phyloP scores from a whole-genome alignment of 2,329 filamentous ascomycete genomes.

The Nothomitra cinnamomea region DNA sequence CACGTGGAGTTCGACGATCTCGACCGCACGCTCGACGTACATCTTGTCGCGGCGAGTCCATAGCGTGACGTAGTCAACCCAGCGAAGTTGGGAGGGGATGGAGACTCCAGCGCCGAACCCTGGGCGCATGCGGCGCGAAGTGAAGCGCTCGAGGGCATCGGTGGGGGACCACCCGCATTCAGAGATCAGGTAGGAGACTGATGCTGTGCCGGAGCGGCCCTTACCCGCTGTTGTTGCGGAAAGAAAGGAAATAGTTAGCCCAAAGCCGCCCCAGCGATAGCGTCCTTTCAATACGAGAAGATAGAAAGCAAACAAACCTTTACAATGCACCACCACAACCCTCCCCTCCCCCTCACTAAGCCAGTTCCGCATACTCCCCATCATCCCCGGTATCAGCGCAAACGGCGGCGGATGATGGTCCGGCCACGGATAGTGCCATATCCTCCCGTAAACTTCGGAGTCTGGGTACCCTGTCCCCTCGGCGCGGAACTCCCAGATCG shows the following conservation, averaged over 20 bases:
- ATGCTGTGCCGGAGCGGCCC: constrained; percentile 74
- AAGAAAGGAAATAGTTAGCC: not conserved
- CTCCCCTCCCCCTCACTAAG: constrained; percentile 40
- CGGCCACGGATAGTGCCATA: constrained; percentile 88
- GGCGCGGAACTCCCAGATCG: constrained; percentile 94
- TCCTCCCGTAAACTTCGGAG: constrained; percentile 64
- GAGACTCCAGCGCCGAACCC: constrained; percentile 80
- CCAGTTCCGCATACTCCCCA: constrained; percentile 90
- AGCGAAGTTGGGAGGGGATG: constrained; percentile 82
- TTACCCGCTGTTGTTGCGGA: constrained; percentile 48
- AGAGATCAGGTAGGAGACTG: constrained; percentile 77
- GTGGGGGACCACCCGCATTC: constrained; percentile 57
- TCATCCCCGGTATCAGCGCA: constrained; percentile 67
- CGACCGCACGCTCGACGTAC: constrained; percentile 68
- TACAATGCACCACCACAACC: constrained; percentile 88
- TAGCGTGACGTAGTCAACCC: constrained; percentile 73
- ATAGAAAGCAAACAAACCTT: constrained; percentile 26
- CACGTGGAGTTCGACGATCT: constrained; percentile 75
- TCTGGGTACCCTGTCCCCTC: constrained; percentile 95
- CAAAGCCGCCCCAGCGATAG: not conserved
- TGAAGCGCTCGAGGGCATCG: constrained; percentile 52
- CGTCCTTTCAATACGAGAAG: not conserved
- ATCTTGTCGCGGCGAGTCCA: constrained; percentile 63
- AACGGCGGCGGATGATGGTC: constrained; percentile 97
- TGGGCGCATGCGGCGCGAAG: constrained; percentile 72